Conservation (phyloP, 768 basidiomycete species). For the Collybia mongolica region DNA sequence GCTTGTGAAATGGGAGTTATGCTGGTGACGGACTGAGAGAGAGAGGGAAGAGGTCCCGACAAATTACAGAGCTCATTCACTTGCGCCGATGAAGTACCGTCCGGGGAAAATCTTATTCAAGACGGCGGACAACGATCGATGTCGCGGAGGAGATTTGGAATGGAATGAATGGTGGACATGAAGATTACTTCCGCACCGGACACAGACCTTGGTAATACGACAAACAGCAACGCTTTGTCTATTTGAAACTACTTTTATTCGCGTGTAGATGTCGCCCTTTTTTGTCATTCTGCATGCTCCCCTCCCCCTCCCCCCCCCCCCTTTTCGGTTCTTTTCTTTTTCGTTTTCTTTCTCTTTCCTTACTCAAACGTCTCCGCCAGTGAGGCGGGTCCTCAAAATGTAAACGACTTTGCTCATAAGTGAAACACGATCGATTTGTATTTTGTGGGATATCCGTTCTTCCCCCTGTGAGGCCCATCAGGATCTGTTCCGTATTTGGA, state of each 20-base stretch:
- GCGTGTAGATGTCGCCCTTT: not conserved
- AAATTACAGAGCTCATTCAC: slow-evolving; percentile 23
- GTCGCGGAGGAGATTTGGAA: slow-evolving; percentile 35
- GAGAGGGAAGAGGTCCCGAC: slow-evolving; percentile 16
- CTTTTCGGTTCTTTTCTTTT: not conserved
- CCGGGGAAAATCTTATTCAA: slow-evolving; percentile 18
- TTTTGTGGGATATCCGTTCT: slow-evolving; percentile 19
- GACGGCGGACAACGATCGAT: slow-evolving; percentile 28
- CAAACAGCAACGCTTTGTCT: slow-evolving; percentile 4
- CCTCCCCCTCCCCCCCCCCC: not conserved
- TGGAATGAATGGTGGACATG: slow-evolving; percentile 24
- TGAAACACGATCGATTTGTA: slow-evolving; percentile 51
- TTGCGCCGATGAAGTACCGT: slow-evolving; percentile 21
- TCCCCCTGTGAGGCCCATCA: slow-evolving; percentile 18
- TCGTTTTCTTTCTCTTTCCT: not conserved
- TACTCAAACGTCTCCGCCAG: not conserved
- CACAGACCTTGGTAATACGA: slow-evolving; percentile 6
- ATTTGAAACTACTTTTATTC: not conserved
- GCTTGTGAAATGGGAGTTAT: slow-evolving; percentile 5
- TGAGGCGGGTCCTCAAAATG: slow-evolving; percentile 13
- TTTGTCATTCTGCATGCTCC: not conserved
- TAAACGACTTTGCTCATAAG: slow-evolving; percentile 14
- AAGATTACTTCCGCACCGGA: slow-evolving; percentile 37
- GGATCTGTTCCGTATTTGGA: slow-evolving; percentile 32
- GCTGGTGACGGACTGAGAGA: slow-evolving; percentile 13